A percentile compares a stretch with the other conserved stretches of the same genome.
Evolutionary conservation across 2,329 filamentous ascomycete species (phyloP).

Genomic region (Apiospora sp.): DNA sequence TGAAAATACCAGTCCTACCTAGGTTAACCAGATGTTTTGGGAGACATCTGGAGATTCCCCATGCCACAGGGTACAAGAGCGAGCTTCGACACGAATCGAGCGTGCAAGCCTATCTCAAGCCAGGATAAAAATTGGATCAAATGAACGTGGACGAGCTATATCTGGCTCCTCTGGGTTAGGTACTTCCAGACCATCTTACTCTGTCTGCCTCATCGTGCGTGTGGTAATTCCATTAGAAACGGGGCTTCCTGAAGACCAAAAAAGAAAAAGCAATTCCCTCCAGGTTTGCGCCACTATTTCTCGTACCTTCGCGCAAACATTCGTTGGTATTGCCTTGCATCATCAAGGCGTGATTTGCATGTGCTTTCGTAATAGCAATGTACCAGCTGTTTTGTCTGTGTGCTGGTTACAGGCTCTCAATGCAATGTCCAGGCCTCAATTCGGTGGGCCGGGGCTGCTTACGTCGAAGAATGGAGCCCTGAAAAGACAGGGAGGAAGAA

Average conservation of each 20-base stretch:
- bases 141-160: constrained; percentile 6
- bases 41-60: constrained; percentile 14
- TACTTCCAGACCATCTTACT: neutral
- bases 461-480: constrained; percentile 8
- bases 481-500: neutral
- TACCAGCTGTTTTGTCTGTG: constrained; percentile 8
- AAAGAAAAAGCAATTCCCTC: neutral
- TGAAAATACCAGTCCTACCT: constrained; percentile 5
- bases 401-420: constrained; percentile 13
- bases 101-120: neutral
- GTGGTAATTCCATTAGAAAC: neutral
- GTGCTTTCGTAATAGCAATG: constrained; percentile 19
- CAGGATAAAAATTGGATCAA: neutral
- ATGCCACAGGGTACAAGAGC: neutral
- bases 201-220: neutral
- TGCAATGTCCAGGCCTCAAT: constrained; percentile 20
- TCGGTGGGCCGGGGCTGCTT: constrained; percentile 1
- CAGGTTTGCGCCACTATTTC: constrained; percentile 17
- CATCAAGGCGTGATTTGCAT: constrained; percentile 23
- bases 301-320: constrained; percentile 7
- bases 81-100: constrained; percentile 3
- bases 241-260: neutral
- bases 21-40: constrained; percentile 5
- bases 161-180: neutral
- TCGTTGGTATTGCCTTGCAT: constrained; percentile 16